Percentiles rank a stretch among this genome's conserved stretches.
Conservation (phyloP, 176 grass and related monocot species). For the Eragrostis nindensis region DNA sequence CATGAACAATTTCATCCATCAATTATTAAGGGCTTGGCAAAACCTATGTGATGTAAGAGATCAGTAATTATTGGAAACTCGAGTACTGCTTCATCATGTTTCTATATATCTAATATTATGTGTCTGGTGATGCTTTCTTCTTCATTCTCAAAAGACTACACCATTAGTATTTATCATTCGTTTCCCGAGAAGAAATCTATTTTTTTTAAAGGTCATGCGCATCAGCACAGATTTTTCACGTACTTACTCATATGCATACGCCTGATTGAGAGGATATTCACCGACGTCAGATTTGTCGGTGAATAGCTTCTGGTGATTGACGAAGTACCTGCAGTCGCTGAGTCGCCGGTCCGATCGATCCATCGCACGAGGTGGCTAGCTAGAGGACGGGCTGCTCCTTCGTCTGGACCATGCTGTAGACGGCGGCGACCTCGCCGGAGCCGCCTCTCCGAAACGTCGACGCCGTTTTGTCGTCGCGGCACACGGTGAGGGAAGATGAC, state of each 20-base stretch:
- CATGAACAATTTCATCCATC: constrained; percentile 22
- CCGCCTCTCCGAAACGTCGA: no score
- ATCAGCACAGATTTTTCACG: no score
- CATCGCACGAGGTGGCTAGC: no score
- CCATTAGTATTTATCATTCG: not conserved
- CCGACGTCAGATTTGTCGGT: no score
- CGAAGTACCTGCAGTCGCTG: no score
- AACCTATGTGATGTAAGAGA: constrained; percentile 21
- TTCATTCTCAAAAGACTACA: not conserved
- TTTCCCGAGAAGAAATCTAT: not conserved
- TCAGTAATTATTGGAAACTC: constrained; percentile 11
- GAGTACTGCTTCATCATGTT: not conserved
- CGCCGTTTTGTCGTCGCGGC: no score
- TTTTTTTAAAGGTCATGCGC: no score
- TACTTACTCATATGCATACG: not conserved
- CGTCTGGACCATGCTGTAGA: no score
- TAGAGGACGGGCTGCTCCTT: no score
- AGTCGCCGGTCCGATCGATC: no score
- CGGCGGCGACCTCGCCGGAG: not conserved
- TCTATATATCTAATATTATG: not conserved
- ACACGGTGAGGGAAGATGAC: not conserved
- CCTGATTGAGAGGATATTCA: not conserved
- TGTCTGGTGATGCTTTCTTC: not conserved
- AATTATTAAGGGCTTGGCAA: constrained; percentile 13
- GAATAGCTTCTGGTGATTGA: no score